These are phyloP conservation scores for Entophlyctis helioformis DNA, from an alignment of 192 early-diverging fungal species.

Conservation along the genomic window DNA sequence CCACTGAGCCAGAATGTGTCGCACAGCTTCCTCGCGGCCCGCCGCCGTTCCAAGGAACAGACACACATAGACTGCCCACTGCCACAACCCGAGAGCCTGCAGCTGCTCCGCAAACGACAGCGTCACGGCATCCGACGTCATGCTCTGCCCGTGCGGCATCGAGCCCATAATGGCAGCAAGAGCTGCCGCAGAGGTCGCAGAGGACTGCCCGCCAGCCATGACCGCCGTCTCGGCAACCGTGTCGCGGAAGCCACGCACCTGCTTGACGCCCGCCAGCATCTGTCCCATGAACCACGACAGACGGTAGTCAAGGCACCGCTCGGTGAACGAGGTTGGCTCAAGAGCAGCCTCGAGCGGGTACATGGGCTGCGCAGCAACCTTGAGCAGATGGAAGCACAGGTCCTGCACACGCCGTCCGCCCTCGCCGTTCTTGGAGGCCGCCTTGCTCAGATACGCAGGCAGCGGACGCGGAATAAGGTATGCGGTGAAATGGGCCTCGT, in stretches of 20 bases:
- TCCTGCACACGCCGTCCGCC: constrained; percentile 18
- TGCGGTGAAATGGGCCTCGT: constrained; percentile 14
- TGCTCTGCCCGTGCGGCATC: too few relatives aligned
- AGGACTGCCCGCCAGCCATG: too few relatives aligned
- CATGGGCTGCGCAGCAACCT: constrained; percentile 29
- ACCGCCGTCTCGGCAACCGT: too few relatives aligned
- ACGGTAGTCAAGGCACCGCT: constrained; percentile 51
- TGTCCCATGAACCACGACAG: constrained; percentile 55
- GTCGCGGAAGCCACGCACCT: constrained; percentile 34
- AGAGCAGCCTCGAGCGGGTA: constrained; percentile 48
- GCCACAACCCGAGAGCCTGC: constrained; percentile 64
- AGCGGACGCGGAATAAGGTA: neutral
- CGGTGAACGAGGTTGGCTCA: constrained; percentile 40
- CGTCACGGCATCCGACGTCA: constrained; percentile 49
- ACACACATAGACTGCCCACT: constrained; percentile 73
- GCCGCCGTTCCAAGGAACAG: constrained; percentile 44
- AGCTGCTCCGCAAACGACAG: constrained; percentile 55
- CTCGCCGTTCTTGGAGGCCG: neutral
- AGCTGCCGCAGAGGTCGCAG: too few relatives aligned
- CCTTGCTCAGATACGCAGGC: constrained; percentile 4
- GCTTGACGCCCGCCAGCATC: constrained; percentile 29
- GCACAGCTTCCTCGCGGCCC: constrained; percentile 34
- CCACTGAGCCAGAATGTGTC: constrained; percentile 16
- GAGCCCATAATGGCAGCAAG: too few relatives aligned
- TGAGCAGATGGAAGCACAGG: constrained; percentile 65